Evolutionary conservation across 371 early-diverging fungal species (phyloP).

Genomic region (Batkoa obscura): DNA sequence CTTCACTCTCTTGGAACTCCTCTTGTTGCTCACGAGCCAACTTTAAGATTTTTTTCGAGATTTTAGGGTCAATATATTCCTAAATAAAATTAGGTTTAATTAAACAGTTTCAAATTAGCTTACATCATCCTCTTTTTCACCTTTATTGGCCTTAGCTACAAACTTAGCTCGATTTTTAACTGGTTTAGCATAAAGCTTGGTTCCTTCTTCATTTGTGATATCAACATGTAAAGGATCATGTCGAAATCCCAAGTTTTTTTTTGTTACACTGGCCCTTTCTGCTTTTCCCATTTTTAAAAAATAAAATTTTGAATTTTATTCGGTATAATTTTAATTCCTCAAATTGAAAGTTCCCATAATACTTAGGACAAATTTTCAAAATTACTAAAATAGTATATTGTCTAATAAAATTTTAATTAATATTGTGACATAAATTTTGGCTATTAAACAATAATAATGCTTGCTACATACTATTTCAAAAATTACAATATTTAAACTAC

Average conservation of each 20-base stretch:
- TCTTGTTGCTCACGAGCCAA: conserved; percentile 82
- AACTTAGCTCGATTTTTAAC: conserved; percentile 35
- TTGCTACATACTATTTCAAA: background rate
- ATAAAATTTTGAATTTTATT: background rate
- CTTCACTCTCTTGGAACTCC: conserved; percentile 34
- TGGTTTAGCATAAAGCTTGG: conserved; percentile 14
- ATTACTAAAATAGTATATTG: background rate
- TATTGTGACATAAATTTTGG: background rate
- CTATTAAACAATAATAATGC: background rate
- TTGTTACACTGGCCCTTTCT: conserved; percentile 4
- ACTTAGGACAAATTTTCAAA: background rate
- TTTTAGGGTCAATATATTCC: conserved; percentile 71
- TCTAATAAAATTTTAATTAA: background rate
- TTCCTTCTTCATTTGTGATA: conserved; percentile 22
- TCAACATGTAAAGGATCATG: conserved; percentile 66
- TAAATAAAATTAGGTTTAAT: conserved; percentile 8
- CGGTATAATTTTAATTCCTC: background rate
- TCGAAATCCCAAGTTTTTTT: conserved; percentile 14
- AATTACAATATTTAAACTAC: too few relatives aligned
- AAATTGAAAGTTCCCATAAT: background rate
- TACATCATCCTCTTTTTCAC: conserved; percentile 23
- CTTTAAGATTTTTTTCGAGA: conserved; percentile 70
- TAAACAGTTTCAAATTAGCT: conserved; percentile 1
- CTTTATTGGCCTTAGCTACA: conserved; percentile 26
- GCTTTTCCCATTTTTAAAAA: conserved; percentile 9